phyloP scores from a whole-genome alignment of 176 grass and related monocot species.

The Avena atlantica region DNA sequence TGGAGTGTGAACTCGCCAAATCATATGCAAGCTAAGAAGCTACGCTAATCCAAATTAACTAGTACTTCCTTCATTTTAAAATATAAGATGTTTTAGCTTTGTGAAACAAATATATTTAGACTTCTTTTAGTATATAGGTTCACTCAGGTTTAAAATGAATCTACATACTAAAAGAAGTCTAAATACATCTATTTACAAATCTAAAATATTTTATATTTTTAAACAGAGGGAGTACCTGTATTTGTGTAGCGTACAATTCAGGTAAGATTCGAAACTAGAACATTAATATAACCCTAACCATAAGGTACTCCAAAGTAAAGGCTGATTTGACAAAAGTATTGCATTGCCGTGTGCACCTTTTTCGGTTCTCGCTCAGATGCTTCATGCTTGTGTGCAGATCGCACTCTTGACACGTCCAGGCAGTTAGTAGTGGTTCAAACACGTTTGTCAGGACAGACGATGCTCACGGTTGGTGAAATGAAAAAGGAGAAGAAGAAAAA shows the following conservation, averaged over 20 bases:
- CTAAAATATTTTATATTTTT: too few relatives aligned
- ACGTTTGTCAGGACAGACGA: constrained; percentile 35
- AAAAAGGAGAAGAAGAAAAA: background rate
- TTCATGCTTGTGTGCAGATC: background rate
- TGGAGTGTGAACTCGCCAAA: background rate
- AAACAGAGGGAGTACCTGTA: background rate
- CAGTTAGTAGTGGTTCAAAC: constrained; percentile 36
- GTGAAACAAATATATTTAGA: too few relatives aligned
- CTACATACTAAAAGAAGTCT: too few relatives aligned
- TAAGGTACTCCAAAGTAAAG: background rate
- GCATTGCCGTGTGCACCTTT: background rate
- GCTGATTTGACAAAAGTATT: background rate
- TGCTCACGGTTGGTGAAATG: constrained; percentile 51
- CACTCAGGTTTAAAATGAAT: too few relatives aligned
- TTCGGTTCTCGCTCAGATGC: background rate
- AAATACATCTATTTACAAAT: too few relatives aligned
- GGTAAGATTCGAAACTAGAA: background rate
- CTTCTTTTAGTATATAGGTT: too few relatives aligned
- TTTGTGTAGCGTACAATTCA: background rate
- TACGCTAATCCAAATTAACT: too few relatives aligned
- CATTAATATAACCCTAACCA: background rate
- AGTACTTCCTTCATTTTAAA: too few relatives aligned
- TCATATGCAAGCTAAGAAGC: too few relatives aligned
- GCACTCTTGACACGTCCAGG: background rate
- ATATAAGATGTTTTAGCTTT: too few relatives aligned